A percentile compares a stretch with the other conserved stretches of the same genome.
These are phyloP conservation scores for Paramyrothecium sp. DNA, from an alignment of 2,329 filamentous ascomycete genomes.

Conservation along the genomic window DNA sequence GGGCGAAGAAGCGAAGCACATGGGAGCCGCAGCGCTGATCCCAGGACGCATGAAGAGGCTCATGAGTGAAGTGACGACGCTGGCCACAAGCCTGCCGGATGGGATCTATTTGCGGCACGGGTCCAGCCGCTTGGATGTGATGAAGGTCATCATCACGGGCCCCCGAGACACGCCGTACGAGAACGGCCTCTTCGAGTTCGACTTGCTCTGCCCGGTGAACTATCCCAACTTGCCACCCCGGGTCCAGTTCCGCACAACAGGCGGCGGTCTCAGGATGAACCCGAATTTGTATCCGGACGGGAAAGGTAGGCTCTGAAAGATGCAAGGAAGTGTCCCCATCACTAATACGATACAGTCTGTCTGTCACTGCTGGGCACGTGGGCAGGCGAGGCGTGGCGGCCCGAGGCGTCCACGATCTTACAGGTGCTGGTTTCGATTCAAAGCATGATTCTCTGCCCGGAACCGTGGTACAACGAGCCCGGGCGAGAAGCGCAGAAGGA, in stretches of 20 bases:
- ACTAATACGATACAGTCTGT: conserved; percentile 34
- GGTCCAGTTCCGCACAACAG: conserved; percentile 16
- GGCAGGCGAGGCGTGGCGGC: conserved; percentile 44
- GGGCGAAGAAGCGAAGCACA: not conserved
- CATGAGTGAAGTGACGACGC: conserved; percentile 40
- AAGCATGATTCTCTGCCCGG: conserved; percentile 53
- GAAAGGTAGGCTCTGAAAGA: conserved; percentile 32
- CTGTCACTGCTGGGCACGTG: conserved; percentile 50
- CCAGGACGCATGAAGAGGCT: conserved; percentile 43
- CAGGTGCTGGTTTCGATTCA: conserved; percentile 56
- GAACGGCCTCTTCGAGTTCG: conserved; percentile 54
- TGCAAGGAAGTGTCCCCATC: not conserved
- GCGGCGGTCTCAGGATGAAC: conserved; percentile 25
- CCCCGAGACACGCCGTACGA: conserved; percentile 51
- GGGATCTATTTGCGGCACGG: conserved; percentile 50
- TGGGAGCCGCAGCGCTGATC: not conserved
- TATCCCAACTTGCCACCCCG: conserved; percentile 42
- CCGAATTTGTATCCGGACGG: conserved; percentile 51
- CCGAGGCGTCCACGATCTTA: conserved; percentile 44
- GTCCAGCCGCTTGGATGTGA: conserved; percentile 42
- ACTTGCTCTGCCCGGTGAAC: conserved; percentile 39
- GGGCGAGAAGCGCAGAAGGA: conserved; percentile 24
- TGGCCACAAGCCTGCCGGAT: conserved; percentile 44
- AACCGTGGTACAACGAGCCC: conserved; percentile 56
- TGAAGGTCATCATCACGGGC: conserved; percentile 50